phyloP scores from a whole-genome alignment of 2,329 filamentous ascomycete genomes.

The Phaeosphaeria sp. region DNA sequence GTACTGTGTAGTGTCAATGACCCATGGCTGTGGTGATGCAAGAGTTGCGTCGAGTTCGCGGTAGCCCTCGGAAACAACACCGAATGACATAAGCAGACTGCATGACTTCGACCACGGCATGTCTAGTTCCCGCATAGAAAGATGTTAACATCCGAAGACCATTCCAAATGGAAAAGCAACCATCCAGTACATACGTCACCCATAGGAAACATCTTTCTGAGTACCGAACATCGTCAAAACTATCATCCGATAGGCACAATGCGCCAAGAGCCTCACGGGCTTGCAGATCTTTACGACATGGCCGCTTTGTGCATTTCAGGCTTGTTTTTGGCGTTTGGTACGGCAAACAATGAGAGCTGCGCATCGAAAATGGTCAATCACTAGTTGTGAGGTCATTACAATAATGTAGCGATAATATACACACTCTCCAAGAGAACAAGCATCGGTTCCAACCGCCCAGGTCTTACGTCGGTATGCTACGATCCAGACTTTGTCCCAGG shows the following conservation, averaged over 20 bases:
- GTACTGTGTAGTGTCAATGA: background rate
- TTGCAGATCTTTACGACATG: background rate
- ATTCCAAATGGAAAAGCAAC: background rate
- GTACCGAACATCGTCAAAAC: background rate
- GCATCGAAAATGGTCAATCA: background rate
- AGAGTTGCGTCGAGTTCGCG: background rate
- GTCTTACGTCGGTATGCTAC: slow-evolving; percentile 24
- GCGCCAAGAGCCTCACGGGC: background rate
- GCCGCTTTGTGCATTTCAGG: background rate
- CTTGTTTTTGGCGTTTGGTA: background rate
- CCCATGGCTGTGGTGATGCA: background rate
- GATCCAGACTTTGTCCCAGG: slow-evolving; percentile 51
- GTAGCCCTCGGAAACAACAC: background rate
- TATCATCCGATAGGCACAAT: background rate
- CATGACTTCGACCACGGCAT: slow-evolving; percentile 1
- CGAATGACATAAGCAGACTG: background rate
- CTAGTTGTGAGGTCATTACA: background rate
- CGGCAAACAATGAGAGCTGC: background rate
- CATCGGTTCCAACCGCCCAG: too few species aligned
- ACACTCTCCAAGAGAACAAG: too few species aligned
- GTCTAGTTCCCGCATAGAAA: background rate
- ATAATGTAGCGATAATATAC: background rate
- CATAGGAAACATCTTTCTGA: background rate
- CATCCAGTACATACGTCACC: background rate
- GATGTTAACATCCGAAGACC: background rate